These are phyloP conservation scores for Chytriomyces confervae DNA, from an alignment of 192 early-diverging fungal genomes.

Conservation along the genomic window DNA sequence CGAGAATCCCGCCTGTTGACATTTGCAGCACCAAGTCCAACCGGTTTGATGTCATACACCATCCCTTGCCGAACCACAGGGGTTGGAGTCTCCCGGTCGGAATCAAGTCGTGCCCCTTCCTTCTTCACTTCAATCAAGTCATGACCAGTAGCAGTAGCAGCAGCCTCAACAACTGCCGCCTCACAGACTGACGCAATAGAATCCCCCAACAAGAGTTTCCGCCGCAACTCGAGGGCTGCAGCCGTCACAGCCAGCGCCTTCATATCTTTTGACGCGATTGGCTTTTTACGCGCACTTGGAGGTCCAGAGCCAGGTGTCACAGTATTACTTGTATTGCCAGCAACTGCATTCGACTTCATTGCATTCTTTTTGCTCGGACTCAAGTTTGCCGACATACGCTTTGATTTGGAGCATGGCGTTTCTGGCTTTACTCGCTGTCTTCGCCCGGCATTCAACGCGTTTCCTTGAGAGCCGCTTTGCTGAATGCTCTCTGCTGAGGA, in stretches of 20 bases:
- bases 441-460: background rate
- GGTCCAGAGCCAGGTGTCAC: background rate
- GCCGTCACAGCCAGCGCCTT: slow-evolving; percentile 22
- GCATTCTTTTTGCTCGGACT: background rate
- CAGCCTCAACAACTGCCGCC: background rate
- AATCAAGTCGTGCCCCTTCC: background rate
- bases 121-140: background rate
- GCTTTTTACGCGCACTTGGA: background rate
- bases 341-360: background rate
- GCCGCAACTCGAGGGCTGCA: slow-evolving; percentile 23
- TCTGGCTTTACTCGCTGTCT: background rate
- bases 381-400: too few species aligned
- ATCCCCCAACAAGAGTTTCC: background rate
- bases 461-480: background rate
- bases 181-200: background rate
- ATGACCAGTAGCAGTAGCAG: background rate
- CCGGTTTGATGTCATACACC: too few species aligned
- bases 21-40: too few species aligned
- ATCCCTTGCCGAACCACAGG: background rate
- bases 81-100: background rate
- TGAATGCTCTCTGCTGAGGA: background rate
- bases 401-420: too few species aligned
- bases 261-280: background rate
- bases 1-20: too few species aligned
- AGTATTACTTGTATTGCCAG: background rate